These are phyloP conservation scores for Rubia yunnanensis DNA, from an alignment of 257 asterid species.

Conservation along the genomic window DNA sequence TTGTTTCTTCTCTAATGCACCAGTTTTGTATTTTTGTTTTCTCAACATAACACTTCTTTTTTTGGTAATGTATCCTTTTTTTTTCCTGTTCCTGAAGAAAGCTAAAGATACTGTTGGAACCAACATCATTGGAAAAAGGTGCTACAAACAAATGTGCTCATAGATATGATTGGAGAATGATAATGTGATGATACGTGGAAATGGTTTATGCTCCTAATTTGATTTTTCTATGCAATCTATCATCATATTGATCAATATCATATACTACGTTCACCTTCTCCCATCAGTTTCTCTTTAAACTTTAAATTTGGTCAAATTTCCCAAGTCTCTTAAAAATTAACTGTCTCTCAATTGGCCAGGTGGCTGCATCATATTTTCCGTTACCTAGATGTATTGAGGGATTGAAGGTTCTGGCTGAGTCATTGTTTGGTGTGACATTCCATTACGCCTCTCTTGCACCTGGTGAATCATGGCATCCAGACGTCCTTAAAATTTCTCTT, in stretches of 20 bases:
- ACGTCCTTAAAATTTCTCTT: constrained; percentile 73
- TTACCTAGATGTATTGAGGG: constrained; percentile 81
- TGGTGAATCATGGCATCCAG: constrained; percentile 99
- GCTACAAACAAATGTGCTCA: neutral
- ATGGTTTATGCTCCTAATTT: neutral
- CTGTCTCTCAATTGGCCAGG: constrained; percentile 32
- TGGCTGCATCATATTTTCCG: constrained; percentile 66
- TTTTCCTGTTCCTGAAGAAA: neutral
- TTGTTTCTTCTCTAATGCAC: neutral
- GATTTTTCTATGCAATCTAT: neutral
- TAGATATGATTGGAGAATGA: neutral
- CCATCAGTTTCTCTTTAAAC: neutral
- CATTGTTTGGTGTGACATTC: constrained; percentile 72
- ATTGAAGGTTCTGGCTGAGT: constrained; percentile 67
- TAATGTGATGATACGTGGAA: neutral
- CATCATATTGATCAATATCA: neutral
- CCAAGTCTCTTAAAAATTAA: neutral
- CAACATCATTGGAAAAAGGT: neutral
- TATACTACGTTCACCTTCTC: no score
- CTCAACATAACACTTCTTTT: neutral
- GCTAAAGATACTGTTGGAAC: neutral
- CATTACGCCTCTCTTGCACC: constrained; percentile 58
- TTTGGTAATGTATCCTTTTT: neutral
- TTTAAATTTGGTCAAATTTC: neutral
- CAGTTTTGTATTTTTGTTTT: neutral